These are phyloP conservation scores for Myxozyma kluyveri DNA, from an alignment of 805 yeast genomes.

Conservation along the genomic window DNA sequence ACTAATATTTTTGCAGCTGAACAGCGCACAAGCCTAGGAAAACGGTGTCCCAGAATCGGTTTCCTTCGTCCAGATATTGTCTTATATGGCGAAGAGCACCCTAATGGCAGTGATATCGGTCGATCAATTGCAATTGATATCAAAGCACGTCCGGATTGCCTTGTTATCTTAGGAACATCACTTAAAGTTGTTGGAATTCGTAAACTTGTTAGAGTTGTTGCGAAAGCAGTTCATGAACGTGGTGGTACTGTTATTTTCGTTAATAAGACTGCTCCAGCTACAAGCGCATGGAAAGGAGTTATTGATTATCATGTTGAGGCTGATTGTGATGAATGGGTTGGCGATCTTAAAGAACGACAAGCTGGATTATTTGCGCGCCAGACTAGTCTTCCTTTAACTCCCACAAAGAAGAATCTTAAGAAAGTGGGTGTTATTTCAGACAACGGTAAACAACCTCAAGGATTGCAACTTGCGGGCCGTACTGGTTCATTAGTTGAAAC, in stretches of 20 bases:
- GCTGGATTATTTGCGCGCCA: conserved; percentile 54
- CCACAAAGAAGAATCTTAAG: conserved; percentile 2
- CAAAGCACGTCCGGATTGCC: conserved; percentile 60
- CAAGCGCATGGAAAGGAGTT: conserved; percentile 63
- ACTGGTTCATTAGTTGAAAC: not conserved
- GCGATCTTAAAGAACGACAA: conserved; percentile 49
- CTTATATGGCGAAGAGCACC: conserved; percentile 91
- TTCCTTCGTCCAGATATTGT: conserved; percentile 83
- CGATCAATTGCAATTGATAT: conserved; percentile 66
- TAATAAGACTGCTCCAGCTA: conserved; percentile 47
- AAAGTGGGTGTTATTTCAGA: not conserved
- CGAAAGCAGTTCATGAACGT: conserved; percentile 68
- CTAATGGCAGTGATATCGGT: conserved; percentile 76
- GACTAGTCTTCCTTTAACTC: conserved; percentile 8
- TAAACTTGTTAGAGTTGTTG: conserved; percentile 64
- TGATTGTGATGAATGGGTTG: conserved; percentile 83
- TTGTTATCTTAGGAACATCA: conserved; percentile 91
- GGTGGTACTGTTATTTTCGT: conserved; percentile 78
- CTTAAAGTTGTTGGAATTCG: conserved; percentile 87
- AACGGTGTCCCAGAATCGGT: conserved; percentile 74
- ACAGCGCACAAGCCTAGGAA: conserved; percentile 63
- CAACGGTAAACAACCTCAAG: not conserved
- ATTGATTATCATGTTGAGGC: conserved; percentile 76
- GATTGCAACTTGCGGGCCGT: no score
- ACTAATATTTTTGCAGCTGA: conserved; percentile 38